Base-by-base conservation (phyloP, 495 filamentous ascomycete species). In the Astrothelium subdiscretum region DNA sequence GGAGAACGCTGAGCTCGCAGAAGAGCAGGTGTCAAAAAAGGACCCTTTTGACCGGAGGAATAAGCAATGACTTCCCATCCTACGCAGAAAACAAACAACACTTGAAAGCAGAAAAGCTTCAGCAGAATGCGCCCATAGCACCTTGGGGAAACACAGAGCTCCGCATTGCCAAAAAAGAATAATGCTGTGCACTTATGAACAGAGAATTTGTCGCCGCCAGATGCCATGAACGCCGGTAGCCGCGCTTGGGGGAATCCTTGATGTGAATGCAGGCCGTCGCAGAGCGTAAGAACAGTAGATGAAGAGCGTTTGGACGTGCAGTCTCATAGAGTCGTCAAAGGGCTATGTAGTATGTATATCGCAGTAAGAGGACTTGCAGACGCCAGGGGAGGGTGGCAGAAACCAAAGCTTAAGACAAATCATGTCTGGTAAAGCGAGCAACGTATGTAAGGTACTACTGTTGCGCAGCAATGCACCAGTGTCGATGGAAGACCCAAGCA, bases 401-500 rank as follows among this genome's bases (percentile, higher is more conserved):
- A 29, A 54, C 20, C 48, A 54, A 10, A 6, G 22, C 48, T 29
- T 20, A 8, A 15, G 15, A 29, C 20, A 2, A n/a, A 4, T 54
- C n/a, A n/a, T n/a, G n/a, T n/a, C n/a, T n/a, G n/a, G n/a, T n/a
- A n/a, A n/a, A n/a, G n/a, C n/a, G n/a, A 10, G n/a, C 22, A 6
- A 29, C 22, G 22, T 26, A 5, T 29, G 4, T 3, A 26, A 2
- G 20, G 22, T 6, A 54, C 29, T 24, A 54, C 31, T 81, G 81
- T 38, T 54, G 48, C 4, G 91, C 88, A 58, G 89, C 89, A 48
- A 90, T 87, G 74, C 94, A 98, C 94, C 94, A 98, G 75, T 97
- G 92, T 51, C 94, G 85, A 70, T 98, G 94, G 73, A 89, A 96
- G 13, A 94, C 90, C 94, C 94, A 98, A 10, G 94, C 94, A 66